phyloP scores from a whole-genome alignment of 2,329 filamentous ascomycete genomes.

The Fusarium incarnatum region DNA sequence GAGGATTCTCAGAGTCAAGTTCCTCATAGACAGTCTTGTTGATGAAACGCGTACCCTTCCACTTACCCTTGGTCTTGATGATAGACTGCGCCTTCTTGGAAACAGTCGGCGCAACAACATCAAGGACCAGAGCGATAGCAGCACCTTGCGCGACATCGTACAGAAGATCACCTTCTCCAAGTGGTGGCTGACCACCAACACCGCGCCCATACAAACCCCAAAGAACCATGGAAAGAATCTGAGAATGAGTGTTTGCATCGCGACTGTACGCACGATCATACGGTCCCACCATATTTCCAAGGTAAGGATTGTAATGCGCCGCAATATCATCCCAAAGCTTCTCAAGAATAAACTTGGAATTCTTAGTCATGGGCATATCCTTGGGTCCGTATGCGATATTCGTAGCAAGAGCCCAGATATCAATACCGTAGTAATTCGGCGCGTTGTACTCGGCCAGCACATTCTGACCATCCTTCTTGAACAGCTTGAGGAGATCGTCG shows the following conservation, averaged over 20 bases:
- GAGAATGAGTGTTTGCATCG: slow-evolving; percentile 37
- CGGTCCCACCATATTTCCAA: slow-evolving; percentile 40
- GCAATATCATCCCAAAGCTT: slow-evolving; percentile 40
- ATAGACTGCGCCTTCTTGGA: slow-evolving; percentile 44
- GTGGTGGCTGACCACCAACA: slow-evolving; percentile 8
- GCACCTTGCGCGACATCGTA: slow-evolving; percentile 14
- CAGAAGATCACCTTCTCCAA: slow-evolving; percentile 11
- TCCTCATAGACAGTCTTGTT: slow-evolving; percentile 53
- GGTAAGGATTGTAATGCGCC: slow-evolving; percentile 37
- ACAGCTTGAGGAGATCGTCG: slow-evolving; percentile 46
- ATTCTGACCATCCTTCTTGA: slow-evolving; percentile 25
- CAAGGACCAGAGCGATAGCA: slow-evolving; percentile 47
- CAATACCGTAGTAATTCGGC: slow-evolving; percentile 17
- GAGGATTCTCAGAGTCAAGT: slow-evolving; percentile 46
- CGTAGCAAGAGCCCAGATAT: slow-evolving; percentile 15
- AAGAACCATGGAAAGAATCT: slow-evolving; percentile 18
- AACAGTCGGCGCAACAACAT: slow-evolving; percentile 52
- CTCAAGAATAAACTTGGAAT: slow-evolving; percentile 20
- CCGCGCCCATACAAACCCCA: slow-evolving; percentile 15
- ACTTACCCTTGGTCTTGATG: slow-evolving; percentile 49
- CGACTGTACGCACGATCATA: slow-evolving; percentile 42
- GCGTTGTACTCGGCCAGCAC: slow-evolving; percentile 14
- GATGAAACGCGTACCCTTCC: slow-evolving; percentile 52
- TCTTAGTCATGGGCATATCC: slow-evolving; percentile 21
- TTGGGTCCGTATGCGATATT: slow-evolving; percentile 18